Conservation (phyloP, 2,329 filamentous ascomycete genomes). For the Cyclaneusma minus region DNA sequence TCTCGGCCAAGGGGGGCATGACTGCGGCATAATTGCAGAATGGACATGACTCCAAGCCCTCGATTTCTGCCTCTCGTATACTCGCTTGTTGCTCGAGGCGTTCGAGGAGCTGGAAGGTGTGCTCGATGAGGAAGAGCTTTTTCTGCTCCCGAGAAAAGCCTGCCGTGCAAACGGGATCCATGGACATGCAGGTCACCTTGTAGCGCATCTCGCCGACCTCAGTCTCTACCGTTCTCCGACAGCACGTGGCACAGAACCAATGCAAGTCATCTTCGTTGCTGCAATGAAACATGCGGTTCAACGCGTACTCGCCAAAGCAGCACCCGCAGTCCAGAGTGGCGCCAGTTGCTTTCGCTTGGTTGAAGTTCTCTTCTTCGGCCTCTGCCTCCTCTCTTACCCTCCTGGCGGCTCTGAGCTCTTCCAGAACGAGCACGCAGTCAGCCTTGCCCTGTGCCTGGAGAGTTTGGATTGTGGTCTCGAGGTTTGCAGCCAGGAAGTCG, state of each 20-base stretch:
- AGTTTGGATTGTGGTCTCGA: slow-evolving; percentile 5
- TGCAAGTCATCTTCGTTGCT: slow-evolving; percentile 28
- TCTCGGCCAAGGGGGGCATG: slow-evolving; percentile 46
- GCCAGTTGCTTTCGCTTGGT: slow-evolving; percentile 28
- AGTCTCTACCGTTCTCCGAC: slow-evolving; percentile 46
- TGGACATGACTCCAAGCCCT: slow-evolving; percentile 60
- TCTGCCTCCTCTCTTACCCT: slow-evolving; percentile 14
- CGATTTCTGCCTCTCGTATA: slow-evolving; percentile 52
- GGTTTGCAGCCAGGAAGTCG: no score
- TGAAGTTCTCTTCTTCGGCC: slow-evolving; percentile 24
- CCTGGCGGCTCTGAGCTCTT: slow-evolving; percentile 25
- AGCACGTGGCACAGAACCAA: slow-evolving; percentile 56
- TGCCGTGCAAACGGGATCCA: slow-evolving; percentile 46
- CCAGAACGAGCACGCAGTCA: slow-evolving; percentile 17
- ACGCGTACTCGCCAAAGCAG: slow-evolving; percentile 52
- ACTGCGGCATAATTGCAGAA: slow-evolving; percentile 73
- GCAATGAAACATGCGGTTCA: slow-evolving; percentile 57
- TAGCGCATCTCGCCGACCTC: slow-evolving; percentile 57
- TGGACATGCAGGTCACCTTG: slow-evolving; percentile 55
- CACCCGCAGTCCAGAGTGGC: slow-evolving; percentile 53
- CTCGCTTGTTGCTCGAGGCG: slow-evolving; percentile 56
- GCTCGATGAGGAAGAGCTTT: slow-evolving; percentile 38
- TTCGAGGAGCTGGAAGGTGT: slow-evolving; percentile 45
- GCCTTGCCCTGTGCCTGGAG: slow-evolving; percentile 7
- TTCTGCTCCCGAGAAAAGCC: slow-evolving; percentile 42